phyloP scores from a whole-genome alignment of 805 yeast genomes.

The Candida argentea region DNA sequence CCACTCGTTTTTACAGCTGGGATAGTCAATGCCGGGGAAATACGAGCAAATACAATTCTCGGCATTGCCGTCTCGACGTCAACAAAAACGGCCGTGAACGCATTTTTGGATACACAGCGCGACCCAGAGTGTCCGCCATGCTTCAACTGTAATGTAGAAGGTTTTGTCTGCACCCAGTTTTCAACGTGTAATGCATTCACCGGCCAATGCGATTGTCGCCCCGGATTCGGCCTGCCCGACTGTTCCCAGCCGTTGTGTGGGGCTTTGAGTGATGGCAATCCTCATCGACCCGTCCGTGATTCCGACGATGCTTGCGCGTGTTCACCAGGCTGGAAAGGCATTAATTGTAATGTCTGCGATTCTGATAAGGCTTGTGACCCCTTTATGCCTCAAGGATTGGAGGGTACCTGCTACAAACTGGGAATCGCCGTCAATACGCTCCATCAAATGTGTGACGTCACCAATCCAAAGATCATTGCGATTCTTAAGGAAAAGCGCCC shows the following conservation, averaged over 20 bases:
- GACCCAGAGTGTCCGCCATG: conserved; percentile 70
- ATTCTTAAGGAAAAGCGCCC: conserved; percentile 76
- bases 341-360: conserved; percentile 84
- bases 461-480: conserved; percentile 75
- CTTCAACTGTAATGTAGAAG: conserved; percentile 89
- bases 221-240: conserved; percentile 90
- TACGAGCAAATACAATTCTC: too few species aligned
- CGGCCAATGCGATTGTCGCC: conserved; percentile 86
- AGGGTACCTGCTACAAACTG: conserved; percentile 81
- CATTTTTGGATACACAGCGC: too few species aligned
- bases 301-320: conserved; percentile 56
- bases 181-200: conserved; percentile 80
- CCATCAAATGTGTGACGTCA: conserved; percentile 91
- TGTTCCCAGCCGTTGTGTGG: conserved; percentile 89
- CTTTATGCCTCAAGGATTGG: conserved; percentile 76
- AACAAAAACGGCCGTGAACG: too few species aligned
- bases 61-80: too few species aligned
- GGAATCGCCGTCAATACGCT: conserved; percentile 75
- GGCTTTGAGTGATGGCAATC: conserved; percentile 50
- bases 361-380: conserved; percentile 69
- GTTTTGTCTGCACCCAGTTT: conserved; percentile 83
- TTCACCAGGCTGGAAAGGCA: conserved; percentile 83
- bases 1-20: too few species aligned
- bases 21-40: too few species aligned
- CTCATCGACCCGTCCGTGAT: conserved; percentile 54